Evolutionary conservation across 306 rosid species (phyloP), one percentile per base, ranked within the genome.

Genomic region (Vigna radiata): DNA sequence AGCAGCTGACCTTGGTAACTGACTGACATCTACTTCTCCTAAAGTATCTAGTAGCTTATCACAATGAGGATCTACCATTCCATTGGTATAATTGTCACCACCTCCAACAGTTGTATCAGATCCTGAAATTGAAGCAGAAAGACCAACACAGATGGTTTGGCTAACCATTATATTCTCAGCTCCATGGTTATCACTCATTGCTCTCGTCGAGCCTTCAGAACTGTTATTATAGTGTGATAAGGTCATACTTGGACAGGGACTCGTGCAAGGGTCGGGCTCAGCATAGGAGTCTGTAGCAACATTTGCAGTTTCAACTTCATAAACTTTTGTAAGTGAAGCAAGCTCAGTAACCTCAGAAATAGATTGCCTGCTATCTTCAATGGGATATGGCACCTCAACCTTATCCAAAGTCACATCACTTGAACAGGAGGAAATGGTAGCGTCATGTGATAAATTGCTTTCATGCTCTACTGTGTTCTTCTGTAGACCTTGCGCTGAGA

Each of bases 31-130:
- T 82, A 77, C 73, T 31, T 54, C 79, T 81, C 58, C 79, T 46
- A 84, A 77, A 77, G 55, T 79, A 75, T 79, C 81, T 64, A 64
- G 77, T 48, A 77, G 64, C 23, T 77, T 82, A 78, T 50, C 59
- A 46, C 80, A 49, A 25, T 17, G 58, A 80, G 80, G 56, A 73
- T 61, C 84, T 33, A 50, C 73, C 67, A 53, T 61, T 75, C 44
- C 77, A 37, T 44, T 37, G 17, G 66, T 77, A 52, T 49, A 13
- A 67, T 19, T 77, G 60, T 44, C 87, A 49, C 62, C 41, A 53
- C 72, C 48, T 47, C 46, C 82, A 75, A 44, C 47, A 23, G 69
- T 37, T 66, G 79, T 43, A 37, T 58, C 77, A 8, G 82, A 79
- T 68, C 75, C 79, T 54, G 74, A 56, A 27, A 43, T 52, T 48